Base-by-base conservation (phyloP, 176 grass and related monocot species). In the Phoenix dactylifera region DNA sequence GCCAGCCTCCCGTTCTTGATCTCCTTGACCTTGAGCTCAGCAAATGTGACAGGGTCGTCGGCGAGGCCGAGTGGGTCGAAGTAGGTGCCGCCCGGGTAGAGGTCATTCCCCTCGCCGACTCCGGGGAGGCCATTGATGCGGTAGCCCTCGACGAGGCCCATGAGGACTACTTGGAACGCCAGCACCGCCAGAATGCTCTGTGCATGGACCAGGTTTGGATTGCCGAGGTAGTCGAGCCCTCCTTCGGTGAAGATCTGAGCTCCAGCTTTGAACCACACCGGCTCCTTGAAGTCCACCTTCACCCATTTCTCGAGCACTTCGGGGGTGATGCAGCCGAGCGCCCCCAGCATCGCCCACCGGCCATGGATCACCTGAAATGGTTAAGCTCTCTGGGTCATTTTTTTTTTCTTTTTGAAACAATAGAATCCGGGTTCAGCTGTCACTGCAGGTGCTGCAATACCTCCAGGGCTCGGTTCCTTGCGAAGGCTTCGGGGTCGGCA, bases 221-320 rank as follows among this genome's bases (percentile, higher is more conserved):
- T 90, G 12, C 91, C 91, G 16, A 95, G 91, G 64, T 90, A 95
- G 69, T 95, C 20, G 59, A 90, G 86, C 0, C 91, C 91, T 23
- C 91, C 91, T 22, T 95, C 86, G 25, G 86, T 82, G 74, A 95
- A 95, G 91, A 95, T 95, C 74, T 95, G 91, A 7, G 91, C 67
- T 44, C 91, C 91, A 51, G 91, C 91, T 72, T 95, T 90, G 86
- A 95, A 95, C 91, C 91, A 95, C 15, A 95, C 91, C 15, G 91
- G 80, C 76, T 95, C 91, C 77, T 90, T 90, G 83, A 95, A 90
- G 67, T 90, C 77, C n/a, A 95, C 86, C 28, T 80, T 79, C 76
- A 89, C n/a, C 91, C 91, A 90, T 72, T 90, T 86, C 83, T 84
- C 35, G 4, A 95, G 83, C 67, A 85, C 83, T 77, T 95, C 86